A percentile compares a stretch with the other conserved stretches of the same genome.
phyloP scores from a whole-genome alignment of 306 rosid genomes.

The Lupinus albus region DNA sequence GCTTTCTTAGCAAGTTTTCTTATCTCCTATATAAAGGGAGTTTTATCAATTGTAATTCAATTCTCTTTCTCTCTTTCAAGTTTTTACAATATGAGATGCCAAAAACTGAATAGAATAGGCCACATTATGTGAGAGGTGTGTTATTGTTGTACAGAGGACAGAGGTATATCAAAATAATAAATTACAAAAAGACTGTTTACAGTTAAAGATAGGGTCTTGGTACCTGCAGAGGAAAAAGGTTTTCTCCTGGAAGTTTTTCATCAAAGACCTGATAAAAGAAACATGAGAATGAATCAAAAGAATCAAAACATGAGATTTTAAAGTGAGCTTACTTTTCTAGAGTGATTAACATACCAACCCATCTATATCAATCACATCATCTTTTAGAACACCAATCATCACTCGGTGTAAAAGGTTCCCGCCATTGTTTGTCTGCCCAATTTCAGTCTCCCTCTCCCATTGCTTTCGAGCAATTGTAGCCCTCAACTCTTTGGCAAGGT shows the following conservation, averaged over 20 bases:
- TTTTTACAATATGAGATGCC: conserved; percentile 25
- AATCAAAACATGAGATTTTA: conserved; percentile 29
- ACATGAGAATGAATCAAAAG: conserved; percentile 30
- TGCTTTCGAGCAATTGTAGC: conserved; percentile 93
- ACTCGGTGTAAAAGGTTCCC: conserved; percentile 76
- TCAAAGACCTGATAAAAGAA: conserved; percentile 75
- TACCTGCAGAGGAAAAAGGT: conserved; percentile 91
- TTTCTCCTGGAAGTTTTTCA: conserved; percentile 90
- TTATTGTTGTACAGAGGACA: not conserved
- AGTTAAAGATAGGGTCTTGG: not conserved
- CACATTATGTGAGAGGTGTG: conserved; percentile 24
- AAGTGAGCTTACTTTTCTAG: conserved; percentile 17
- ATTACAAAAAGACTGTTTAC: not conserved
- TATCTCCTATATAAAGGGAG: too few relatives aligned
- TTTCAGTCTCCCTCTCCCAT: conserved; percentile 88
- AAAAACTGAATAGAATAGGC: conserved; percentile 30
- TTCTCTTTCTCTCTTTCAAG: too few relatives aligned
- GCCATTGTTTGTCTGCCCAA: conserved; percentile 74
- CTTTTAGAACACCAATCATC: conserved; percentile 85
- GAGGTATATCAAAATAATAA: conserved; percentile 8
- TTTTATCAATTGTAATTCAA: too few relatives aligned
- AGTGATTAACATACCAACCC: conserved; percentile 71
- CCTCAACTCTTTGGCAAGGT: conserved; percentile 92
- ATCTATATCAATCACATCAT: conserved; percentile 89
- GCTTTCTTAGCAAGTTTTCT: too few relatives aligned